phyloP scores from a whole-genome alignment of 441 rosid species.

The Croton laevigatus region DNA sequence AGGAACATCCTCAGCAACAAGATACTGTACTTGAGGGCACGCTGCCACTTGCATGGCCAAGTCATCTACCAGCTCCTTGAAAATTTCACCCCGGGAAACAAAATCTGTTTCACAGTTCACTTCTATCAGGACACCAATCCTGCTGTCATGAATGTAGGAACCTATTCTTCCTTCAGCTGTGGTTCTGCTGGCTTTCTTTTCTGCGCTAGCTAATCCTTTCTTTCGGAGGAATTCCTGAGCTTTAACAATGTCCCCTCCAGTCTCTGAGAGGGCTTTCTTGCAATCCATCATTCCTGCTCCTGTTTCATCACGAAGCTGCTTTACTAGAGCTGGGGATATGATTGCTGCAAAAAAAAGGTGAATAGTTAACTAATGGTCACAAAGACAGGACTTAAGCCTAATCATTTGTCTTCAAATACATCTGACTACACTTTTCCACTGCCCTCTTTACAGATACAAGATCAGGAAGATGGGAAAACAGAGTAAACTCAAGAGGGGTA shows the following conservation, averaged over 20 bases:
- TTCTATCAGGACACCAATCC: constrained; percentile 90
- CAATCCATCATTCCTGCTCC: constrained; percentile 99
- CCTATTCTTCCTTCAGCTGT: constrained; percentile 97
- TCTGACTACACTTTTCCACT: background rate
- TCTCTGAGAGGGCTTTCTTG: constrained; percentile 80
- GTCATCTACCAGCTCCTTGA: constrained; percentile 90
- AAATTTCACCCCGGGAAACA: constrained; percentile 91
- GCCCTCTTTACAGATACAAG: background rate
- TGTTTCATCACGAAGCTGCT: constrained; percentile 95
- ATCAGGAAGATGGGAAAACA: background rate
- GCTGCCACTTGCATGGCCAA: constrained; percentile 86
- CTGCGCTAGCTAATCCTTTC: constrained; percentile 95
- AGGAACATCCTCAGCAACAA: constrained; percentile 78
- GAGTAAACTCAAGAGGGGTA: background rate
- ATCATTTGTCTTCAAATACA: background rate
- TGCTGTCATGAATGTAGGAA: constrained; percentile 89
- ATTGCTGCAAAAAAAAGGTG: constrained; percentile 30
- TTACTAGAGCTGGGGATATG: constrained; percentile 80
- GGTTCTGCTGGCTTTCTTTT: constrained; percentile 81
- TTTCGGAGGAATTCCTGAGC: constrained; percentile 91
- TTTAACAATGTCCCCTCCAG: constrained; percentile 76
- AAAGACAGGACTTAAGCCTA: background rate
- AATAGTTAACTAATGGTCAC: background rate
- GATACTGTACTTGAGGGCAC: constrained; percentile 81
- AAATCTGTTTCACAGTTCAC: constrained; percentile 96